Percentiles rank a stretch among this genome's conserved stretches.
Conservation (phyloP, 192 early-diverging fungal genomes). For the Mortierella claussenii region DNA sequence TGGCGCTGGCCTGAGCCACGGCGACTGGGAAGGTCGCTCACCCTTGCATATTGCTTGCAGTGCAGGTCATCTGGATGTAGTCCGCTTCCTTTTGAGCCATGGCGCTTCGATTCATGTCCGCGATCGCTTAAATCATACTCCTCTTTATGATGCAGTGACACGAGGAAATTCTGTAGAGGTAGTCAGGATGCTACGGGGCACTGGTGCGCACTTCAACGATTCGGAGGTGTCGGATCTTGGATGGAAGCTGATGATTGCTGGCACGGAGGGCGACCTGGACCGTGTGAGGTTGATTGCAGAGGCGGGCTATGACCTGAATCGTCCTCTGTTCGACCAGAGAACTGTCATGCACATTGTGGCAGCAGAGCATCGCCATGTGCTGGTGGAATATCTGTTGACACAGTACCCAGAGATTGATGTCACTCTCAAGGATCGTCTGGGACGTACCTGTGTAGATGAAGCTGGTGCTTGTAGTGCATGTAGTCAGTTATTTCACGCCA, state of each 20-base stretch:
- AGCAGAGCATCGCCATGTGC: slow-evolving; percentile 52
- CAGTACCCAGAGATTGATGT: slow-evolving; percentile 56
- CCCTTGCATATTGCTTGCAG: slow-evolving; percentile 90
- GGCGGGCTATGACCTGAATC: slow-evolving; percentile 76
- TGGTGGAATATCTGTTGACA: slow-evolving; percentile 59
- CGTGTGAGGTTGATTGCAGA: slow-evolving; percentile 44
- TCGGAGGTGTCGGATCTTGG: slow-evolving; percentile 81
- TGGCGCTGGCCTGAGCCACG: slow-evolving; percentile 13
- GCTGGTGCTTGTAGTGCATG: slow-evolving; percentile 40
- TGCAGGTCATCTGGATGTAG: slow-evolving; percentile 77
- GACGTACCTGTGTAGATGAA: slow-evolving; percentile 67
- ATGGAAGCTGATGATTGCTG: slow-evolving; percentile 55
- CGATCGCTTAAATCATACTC: slow-evolving; percentile 90
- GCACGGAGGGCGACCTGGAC: slow-evolving; percentile 31
- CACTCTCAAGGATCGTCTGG: slow-evolving; percentile 61
- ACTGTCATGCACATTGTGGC: slow-evolving; percentile 77
- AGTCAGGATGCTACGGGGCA: slow-evolving; percentile 73
- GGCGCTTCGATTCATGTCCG: slow-evolving; percentile 93
- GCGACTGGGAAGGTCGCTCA: slow-evolving; percentile 68
- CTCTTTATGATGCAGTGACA: slow-evolving; percentile 84
- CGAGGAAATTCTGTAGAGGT: slow-evolving; percentile 68
- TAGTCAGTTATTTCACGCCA: slow-evolving; percentile 7
- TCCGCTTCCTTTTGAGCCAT: slow-evolving; percentile 79
- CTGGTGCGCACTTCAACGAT: slow-evolving; percentile 92
- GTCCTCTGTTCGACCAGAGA: slow-evolving; percentile 67